Evolutionary conservation across 768 basidiomycete genomes (phyloP).

Genomic region (Tylopilus rubrobrunneus): DNA sequence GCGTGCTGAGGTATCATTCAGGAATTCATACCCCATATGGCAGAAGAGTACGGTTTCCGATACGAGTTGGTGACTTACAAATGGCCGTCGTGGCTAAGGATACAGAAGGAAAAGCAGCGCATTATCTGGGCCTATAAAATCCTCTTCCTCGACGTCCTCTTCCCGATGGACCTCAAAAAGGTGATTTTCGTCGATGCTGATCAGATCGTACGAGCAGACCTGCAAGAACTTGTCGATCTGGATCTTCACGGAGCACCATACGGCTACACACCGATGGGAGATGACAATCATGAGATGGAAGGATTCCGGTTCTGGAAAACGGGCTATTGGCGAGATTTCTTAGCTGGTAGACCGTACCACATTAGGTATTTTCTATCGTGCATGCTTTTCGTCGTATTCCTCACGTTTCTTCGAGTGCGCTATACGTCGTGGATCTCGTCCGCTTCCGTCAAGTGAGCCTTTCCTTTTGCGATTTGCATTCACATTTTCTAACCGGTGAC

Average conservation of each 20-base stretch:
- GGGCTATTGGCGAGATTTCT: slow-evolving; percentile 90
- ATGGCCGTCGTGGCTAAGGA: slow-evolving; percentile 98
- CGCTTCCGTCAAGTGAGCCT: slow-evolving; percentile 79
- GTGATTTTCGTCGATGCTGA: slow-evolving; percentile 99
- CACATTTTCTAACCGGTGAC: background rate
- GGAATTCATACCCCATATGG: slow-evolving; percentile 95
- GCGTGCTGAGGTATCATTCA: slow-evolving; percentile 27
- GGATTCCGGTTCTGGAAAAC: slow-evolving; percentile 99
- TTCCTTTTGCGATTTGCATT: background rate
- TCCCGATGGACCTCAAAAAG: slow-evolving; percentile 98
- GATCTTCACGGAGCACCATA: slow-evolving; percentile 93
- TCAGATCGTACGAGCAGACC: slow-evolving; percentile 94
- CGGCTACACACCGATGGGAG: slow-evolving; percentile 96
- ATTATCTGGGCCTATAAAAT: slow-evolving; percentile 99
- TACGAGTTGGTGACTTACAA: slow-evolving; percentile 99
- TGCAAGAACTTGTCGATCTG: slow-evolving; percentile 91
- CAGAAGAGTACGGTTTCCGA: slow-evolving; percentile 87
- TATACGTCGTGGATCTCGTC: slow-evolving; percentile 94
- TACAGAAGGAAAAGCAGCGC: slow-evolving; percentile 95
- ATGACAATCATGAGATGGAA: slow-evolving; percentile 93
- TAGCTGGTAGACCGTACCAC: slow-evolving; percentile 84
- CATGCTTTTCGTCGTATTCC: background rate
- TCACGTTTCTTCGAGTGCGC: slow-evolving; percentile 53
- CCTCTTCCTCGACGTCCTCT: slow-evolving; percentile 96
- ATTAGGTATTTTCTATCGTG: slow-evolving; percentile 63